Conservation (phyloP, 345 rosid genomes). For the Euphorbia tirucalli region DNA sequence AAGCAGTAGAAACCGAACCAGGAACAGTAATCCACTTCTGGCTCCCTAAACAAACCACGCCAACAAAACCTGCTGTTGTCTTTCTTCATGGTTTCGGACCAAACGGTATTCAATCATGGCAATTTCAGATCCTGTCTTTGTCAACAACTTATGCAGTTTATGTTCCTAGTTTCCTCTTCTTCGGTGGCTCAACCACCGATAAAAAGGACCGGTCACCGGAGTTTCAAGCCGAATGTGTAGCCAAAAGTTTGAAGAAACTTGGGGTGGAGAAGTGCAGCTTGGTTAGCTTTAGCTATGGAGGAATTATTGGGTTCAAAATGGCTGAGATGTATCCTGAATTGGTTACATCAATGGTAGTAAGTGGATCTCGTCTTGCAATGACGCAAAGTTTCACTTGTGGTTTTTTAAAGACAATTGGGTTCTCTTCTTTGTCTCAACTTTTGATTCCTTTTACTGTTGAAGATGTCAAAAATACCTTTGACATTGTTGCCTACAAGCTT, state of each 20-base stretch:
- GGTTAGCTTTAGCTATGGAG: constrained; percentile 47
- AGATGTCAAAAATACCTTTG: constrained; percentile 19
- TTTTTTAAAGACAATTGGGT: constrained; percentile 24
- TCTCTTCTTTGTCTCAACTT: constrained; percentile 26
- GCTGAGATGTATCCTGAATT: constrained; percentile 39
- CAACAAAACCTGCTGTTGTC: constrained; percentile 25
- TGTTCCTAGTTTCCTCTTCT: constrained; percentile 50
- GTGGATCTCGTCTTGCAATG: constrained; percentile 27
- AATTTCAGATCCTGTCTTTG: constrained; percentile 37
- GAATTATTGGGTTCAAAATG: constrained; percentile 44
- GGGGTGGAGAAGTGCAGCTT: constrained; percentile 41
- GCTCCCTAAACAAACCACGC: constrained; percentile 19
- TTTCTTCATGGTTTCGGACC: constrained; percentile 41
- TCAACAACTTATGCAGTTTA: constrained; percentile 35
- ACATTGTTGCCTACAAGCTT: constrained; percentile 12
- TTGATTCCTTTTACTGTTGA: constrained; percentile 34
- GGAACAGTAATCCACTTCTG: constrained; percentile 19
- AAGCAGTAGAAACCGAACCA: constrained; percentile 13
- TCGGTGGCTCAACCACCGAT: constrained; percentile 42
- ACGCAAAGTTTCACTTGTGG: constrained; percentile 32
- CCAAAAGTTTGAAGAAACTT: constrained; percentile 31
- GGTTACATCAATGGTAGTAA: constrained; percentile 40
- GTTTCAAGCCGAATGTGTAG: constrained; percentile 48
- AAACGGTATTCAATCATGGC: constrained; percentile 43
- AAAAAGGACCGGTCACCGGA: constrained; percentile 23